Base-by-base conservation (phyloP, 148 eudicot species). In the Oxyria digyna region DNA sequence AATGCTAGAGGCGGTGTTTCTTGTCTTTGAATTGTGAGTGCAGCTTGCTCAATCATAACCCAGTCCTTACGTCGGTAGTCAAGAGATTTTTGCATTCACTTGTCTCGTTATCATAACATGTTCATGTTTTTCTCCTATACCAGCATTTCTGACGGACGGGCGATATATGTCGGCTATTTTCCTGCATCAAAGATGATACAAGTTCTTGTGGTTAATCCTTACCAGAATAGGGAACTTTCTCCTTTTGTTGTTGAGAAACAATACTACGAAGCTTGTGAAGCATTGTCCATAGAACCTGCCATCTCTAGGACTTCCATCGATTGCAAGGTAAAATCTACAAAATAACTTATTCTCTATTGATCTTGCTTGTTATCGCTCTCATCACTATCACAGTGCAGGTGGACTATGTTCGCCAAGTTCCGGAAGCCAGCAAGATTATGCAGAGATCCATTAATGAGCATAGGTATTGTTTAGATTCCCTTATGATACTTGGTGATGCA, bases 61-160 rank as follows among this genome's bases (percentile, higher is more conserved):
- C 8, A 18, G 26, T 49, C 55, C 20, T 49, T 49, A 9, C 14
- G 48, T 45, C 4, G 20, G 23, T 46, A 20, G 52, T 9, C 52
- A n/a, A n/a, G 52, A 46, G 21, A 54, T 26, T 11, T 54, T 20
- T 50, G 57, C 21, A 21, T 21, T 20, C 12, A 50, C 29, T 50
- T 50, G 33, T 24, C 24, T 55, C 27, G 26, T 32, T 24, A 55
- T 15, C n/a, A 23, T 59, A 59, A 29, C 37, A n/a, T 54, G n/a
- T 57, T 31, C 18, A 59, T 59, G 37, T 6, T 27, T 59, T 59
- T 10, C 27, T 57, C 48, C 63, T 29, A 38, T 76, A 75, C 52
- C 90, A 93, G 98, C 79, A 78, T 74, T 41, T 93, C 91, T 42
- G 98, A 93, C 69, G 86, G 88, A 42, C 85, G 98, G 54, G 98